phyloP scores from a whole-genome alignment of 2,329 filamentous ascomycete genomes.

The Fusarium sp. region DNA sequence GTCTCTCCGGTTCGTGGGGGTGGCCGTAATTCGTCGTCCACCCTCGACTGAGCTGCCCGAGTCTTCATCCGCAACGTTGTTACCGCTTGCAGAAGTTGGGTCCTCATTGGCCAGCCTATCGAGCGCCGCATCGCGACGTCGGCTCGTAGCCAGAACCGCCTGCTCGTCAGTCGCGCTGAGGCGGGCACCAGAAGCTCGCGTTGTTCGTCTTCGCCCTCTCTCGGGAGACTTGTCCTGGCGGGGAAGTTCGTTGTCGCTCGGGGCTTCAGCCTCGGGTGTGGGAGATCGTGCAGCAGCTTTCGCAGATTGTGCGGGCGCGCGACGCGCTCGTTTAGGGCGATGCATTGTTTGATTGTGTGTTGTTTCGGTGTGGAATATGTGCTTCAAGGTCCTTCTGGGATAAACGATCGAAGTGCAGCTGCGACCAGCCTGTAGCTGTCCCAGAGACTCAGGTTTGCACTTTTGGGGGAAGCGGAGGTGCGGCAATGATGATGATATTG shows the following conservation, averaged over 20 bases:
- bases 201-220: slow-evolving; percentile 42
- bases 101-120: slow-evolving; percentile 51
- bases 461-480: slow-evolving; percentile 5
- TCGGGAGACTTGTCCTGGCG: slow-evolving; percentile 30
- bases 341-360: slow-evolving; percentile 38
- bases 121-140: slow-evolving; percentile 52
- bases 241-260: slow-evolving; percentile 26
- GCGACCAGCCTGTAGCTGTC: slow-evolving; percentile 8
- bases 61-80: slow-evolving; percentile 42
- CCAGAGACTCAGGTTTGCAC: slow-evolving; percentile 2
- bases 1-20: slow-evolving; percentile 53
- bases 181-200: slow-evolving; percentile 36
- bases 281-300: slow-evolving; percentile 36
- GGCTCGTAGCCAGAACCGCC: slow-evolving; percentile 41
- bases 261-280: slow-evolving; percentile 25
- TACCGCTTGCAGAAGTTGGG: slow-evolving; percentile 45
- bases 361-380: neutral
- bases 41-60: slow-evolving; percentile 51
- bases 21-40: slow-evolving; percentile 51
- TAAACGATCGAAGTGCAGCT: neutral
- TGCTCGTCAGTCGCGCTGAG: slow-evolving; percentile 42
- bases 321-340: slow-evolving; percentile 46
- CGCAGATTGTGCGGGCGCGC: slow-evolving; percentile 38
- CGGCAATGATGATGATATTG: slow-evolving; percentile 39
- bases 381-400: neutral